Evolutionary conservation across 345 rosid species (phyloP).

Genomic region (Pistacia integerrima): DNA sequence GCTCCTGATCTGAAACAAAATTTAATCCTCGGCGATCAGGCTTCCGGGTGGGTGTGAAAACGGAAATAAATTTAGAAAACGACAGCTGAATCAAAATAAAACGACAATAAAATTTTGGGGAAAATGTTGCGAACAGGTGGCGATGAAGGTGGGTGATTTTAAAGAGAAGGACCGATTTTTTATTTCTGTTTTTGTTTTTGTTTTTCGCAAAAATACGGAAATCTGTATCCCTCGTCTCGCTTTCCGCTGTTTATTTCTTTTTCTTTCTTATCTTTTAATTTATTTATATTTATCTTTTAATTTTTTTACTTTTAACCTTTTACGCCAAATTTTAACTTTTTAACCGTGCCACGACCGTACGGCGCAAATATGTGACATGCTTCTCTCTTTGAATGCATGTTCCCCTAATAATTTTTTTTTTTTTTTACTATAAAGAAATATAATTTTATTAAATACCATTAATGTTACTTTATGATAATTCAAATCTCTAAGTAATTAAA

Average conservation of each 20-base stretch:
- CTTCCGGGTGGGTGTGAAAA: neutral
- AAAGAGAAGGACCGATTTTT: neutral
- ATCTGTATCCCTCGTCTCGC: neutral
- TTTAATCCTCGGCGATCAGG: conserved; percentile 6
- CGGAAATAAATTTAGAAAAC: neutral
- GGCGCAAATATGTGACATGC: too few species aligned
- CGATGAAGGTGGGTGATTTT: neutral
- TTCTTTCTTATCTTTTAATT: neutral
- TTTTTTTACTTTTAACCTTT: neutral
- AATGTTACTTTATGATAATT: too few species aligned
- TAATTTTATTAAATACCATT: too few species aligned
- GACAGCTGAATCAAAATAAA: neutral
- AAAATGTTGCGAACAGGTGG: conserved; percentile 1
- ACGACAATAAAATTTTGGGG: neutral
- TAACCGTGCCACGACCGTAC: neutral
- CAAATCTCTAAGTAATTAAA: too few species aligned
- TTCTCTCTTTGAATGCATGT: too few species aligned
- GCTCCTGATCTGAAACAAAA: conserved; percentile 13
- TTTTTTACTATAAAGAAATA: too few species aligned
- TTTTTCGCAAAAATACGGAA: neutral
- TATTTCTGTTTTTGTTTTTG: neutral
- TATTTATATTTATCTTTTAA: neutral
- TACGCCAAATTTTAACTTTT: neutral
- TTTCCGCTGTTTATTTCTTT: neutral
- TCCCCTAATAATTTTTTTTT: too few species aligned